Evolutionary conservation across 441 rosid genomes (phyloP).

Genomic region (Adansonia grandidieri): DNA sequence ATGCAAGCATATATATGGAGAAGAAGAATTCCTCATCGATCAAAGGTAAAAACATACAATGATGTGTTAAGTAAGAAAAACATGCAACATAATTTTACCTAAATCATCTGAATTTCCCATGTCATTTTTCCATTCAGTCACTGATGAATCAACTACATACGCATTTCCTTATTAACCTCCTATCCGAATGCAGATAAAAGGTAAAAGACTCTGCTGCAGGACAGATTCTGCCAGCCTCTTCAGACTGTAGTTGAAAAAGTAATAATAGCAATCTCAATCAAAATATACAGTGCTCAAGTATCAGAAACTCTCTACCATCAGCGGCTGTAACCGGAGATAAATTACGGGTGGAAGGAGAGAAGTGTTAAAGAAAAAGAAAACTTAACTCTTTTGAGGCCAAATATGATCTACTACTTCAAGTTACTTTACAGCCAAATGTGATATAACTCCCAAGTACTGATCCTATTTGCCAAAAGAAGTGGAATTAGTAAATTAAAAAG

Average conservation of each 20-base stretch:
- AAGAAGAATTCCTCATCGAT: not conserved
- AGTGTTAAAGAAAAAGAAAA: not conserved
- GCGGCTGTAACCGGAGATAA: not conserved
- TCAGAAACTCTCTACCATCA: slow-evolving; percentile 11
- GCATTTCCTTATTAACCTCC: slow-evolving; percentile 55
- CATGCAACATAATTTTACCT: slow-evolving; percentile 46
- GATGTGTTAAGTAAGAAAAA: slow-evolving; percentile 1
- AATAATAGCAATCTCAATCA: not conserved
- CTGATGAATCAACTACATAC: slow-evolving; percentile 86
- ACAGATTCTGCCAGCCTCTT: too few species aligned
- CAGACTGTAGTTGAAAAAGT: slow-evolving; percentile 6
- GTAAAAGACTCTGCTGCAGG: slow-evolving; percentile 4
- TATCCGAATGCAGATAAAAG: slow-evolving; percentile 27
- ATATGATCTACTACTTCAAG: not conserved
- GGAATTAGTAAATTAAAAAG: slow-evolving; percentile 3
- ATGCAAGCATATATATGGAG: not conserved
- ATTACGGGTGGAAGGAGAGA: not conserved
- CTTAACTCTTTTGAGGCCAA: not conserved
- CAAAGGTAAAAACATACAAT: not conserved
- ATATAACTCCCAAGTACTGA: not conserved
- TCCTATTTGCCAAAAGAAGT: not conserved
- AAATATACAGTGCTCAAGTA: not conserved
- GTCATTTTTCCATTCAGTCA: slow-evolving; percentile 81
- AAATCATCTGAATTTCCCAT: slow-evolving; percentile 68
- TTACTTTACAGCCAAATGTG: not conserved